Base-by-base conservation (phyloP, 192 early-diverging fungal genomes). In the Dimargaris cristalligena region DNA sequence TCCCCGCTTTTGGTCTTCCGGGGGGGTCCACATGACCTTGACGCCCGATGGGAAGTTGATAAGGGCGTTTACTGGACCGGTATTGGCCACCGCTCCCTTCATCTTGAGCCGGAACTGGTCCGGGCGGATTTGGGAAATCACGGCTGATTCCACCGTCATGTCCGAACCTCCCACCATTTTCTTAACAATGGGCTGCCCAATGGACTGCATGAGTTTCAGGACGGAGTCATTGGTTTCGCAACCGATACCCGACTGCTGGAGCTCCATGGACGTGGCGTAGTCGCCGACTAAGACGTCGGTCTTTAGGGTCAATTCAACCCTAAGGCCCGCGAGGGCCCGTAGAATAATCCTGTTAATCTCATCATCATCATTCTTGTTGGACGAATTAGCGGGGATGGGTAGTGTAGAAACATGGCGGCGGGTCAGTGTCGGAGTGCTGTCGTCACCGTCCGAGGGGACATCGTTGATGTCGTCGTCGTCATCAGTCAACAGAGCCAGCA, bases 131-230 rank as follows among this genome's bases (percentile, higher is more conserved):
- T 65, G 63, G 65, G 64, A 59, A 56, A 73, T 73, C 60, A 63
- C 58, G 31, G 66, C 58, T 23, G 50, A 62, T 2, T 31, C 34
- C 33, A 73, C 64, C 32, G 16, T 57, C 33, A 71, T 28, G 3
- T 35, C 61, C 11, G 69, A 59, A 6, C 52, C 47, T 57, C 65
- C 61, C 51, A 80, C 75, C 64, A 80, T 72, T 2, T 62, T 46
- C 64, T 77, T 73, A n/a, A 76, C 79, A 62, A 80, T 73, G 26
- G 79, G 79, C 32, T 67, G 71, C 41, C 74, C 76, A 49, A 80
- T 73, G 32, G 73, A 62, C 41, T 74, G 67, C 30, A 80, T 71
- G 20, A 80, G 64, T 50, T 64, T 62, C 44, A 67, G 58, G 60
- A 80, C 65, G 11, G 71, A 68, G 18, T 41, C 46, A 68, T 80